Evolutionary conservation across 495 filamentous ascomycete genomes (phyloP).

Genomic region (Mytilinidion resinicola): DNA sequence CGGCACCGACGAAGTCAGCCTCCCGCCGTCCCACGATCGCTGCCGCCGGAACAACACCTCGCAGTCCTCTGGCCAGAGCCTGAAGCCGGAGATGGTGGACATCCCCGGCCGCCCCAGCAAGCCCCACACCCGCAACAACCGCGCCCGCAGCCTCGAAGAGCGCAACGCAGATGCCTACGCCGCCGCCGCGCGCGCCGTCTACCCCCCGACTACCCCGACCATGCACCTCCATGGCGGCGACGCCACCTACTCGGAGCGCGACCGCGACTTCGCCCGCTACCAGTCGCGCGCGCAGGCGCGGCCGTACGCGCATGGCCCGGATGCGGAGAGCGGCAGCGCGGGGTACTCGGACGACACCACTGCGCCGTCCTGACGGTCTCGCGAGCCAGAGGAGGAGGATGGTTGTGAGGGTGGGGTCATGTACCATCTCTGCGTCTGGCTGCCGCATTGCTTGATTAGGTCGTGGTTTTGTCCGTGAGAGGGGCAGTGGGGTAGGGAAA

Average conservation of each 20-base stretch:
- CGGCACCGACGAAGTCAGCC: constrained; percentile 14
- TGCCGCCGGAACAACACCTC: constrained; percentile 4
- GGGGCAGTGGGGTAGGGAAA: no score
- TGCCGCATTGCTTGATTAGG: constrained; percentile 17
- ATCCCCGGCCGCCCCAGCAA: no score
- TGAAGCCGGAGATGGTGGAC: not conserved
- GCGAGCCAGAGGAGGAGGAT: not conserved
- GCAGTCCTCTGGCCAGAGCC: not conserved
- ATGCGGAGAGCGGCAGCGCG: constrained; percentile 13
- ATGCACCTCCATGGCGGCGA: not conserved
- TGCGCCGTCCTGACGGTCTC: constrained; percentile 12
- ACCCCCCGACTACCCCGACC: not conserved
- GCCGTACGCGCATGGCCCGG: constrained; percentile 1
- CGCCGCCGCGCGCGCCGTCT: not conserved
- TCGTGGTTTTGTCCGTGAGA: constrained; percentile 21
- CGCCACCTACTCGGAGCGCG: not conserved
- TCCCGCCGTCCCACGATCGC: constrained; percentile 3
- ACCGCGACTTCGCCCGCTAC: not conserved
- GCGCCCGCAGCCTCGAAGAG: not conserved
- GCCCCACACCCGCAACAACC: not conserved
- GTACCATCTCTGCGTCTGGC: constrained; percentile 12
- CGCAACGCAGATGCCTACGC: not conserved
- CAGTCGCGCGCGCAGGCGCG: not conserved
- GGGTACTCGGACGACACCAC: constrained; percentile 7
- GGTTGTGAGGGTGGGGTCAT: constrained; percentile 9